A percentile compares a stretch with the other conserved stretches of the same genome.
Evolutionary conservation across 805 yeast genomes (phyloP).

Genomic region (Saccharomycopsis schoenii): DNA sequence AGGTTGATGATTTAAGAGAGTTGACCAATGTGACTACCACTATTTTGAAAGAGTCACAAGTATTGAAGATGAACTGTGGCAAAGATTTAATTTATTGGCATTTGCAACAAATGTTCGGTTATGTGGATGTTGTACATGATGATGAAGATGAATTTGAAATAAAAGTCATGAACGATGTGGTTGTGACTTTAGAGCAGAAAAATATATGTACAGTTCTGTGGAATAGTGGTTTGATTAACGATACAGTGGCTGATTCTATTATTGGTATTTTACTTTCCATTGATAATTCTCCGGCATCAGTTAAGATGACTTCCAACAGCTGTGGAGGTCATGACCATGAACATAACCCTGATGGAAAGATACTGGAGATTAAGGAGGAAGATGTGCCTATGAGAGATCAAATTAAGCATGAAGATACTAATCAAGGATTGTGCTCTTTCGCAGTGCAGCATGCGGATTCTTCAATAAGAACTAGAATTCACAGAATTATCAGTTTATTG

Average conservation of each 20-base stretch:
- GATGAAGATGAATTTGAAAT: conserved; percentile 43
- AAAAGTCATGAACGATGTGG: conserved; percentile 56
- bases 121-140: conserved; percentile 52
- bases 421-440: not conserved
- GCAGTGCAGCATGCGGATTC: conserved; percentile 25
- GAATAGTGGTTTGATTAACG: conserved; percentile 83
- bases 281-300: conserved; percentile 92
- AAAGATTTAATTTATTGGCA: conserved; percentile 81
- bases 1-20: conserved; percentile 81
- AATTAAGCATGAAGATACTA: conserved; percentile 9
- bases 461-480: conserved; percentile 31
- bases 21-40: conserved; percentile 82
- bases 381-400: not conserved
- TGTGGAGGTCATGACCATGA: conserved; percentile 37
- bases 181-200: conserved; percentile 36
- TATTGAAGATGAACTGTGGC: conserved; percentile 68
- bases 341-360: conserved; percentile 18
- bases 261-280: conserved; percentile 85
- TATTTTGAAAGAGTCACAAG: conserved; percentile 71
- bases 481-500: conserved; percentile 52
- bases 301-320: conserved; percentile 63
- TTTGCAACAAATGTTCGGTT: conserved; percentile 91
- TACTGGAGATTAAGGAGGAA: conserved; percentile 15
- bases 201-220: conserved; percentile 67
- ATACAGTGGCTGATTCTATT: conserved; percentile 88